These are phyloP conservation scores for Cryptococcus amylolentus DNA, from an alignment of 1,284 basidiomycete species.

Conservation along the genomic window DNA sequence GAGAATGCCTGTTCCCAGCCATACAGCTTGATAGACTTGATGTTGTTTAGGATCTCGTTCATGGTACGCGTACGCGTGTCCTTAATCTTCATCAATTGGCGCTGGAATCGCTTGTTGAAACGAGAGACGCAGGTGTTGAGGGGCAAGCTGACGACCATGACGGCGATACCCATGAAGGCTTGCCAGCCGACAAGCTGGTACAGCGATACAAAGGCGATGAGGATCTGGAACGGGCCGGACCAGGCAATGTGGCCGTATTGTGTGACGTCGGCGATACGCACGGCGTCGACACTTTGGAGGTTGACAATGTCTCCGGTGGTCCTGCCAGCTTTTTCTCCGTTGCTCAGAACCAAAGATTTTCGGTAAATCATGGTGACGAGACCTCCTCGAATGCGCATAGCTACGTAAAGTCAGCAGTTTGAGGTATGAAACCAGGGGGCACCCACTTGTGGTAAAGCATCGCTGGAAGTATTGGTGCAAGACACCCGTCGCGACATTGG, in stretches of 20 bases:
- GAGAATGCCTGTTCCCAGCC: slow-evolving; percentile 77
- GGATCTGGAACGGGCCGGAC: slow-evolving; percentile 61
- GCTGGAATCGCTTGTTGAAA: slow-evolving; percentile 73
- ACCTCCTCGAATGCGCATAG: slow-evolving; percentile 87
- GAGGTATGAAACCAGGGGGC: not conserved
- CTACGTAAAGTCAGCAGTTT: slow-evolving; percentile 33
- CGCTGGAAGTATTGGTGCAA: slow-evolving; percentile 71
- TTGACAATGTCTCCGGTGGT: slow-evolving; percentile 91
- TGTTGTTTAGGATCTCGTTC: slow-evolving; percentile 71
- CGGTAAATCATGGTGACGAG: slow-evolving; percentile 80
- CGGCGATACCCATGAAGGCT: slow-evolving; percentile 83
- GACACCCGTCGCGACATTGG: slow-evolving; percentile 72
- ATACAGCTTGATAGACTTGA: slow-evolving; percentile 64
- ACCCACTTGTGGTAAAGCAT: slow-evolving; percentile 55
- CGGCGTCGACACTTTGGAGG: slow-evolving; percentile 78
- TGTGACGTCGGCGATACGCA: slow-evolving; percentile 79
- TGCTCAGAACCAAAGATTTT: slow-evolving; percentile 80
- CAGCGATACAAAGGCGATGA: slow-evolving; percentile 81
- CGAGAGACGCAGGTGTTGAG: slow-evolving; percentile 74
- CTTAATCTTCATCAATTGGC: slow-evolving; percentile 87
- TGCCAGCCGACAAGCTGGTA: slow-evolving; percentile 87
- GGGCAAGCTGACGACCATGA: slow-evolving; percentile 76
- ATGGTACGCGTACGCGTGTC: slow-evolving; percentile 55
- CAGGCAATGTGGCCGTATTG: slow-evolving; percentile 62
- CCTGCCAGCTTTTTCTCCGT: slow-evolving; percentile 68